phyloP scores from a whole-genome alignment of 768 basidiomycete genomes.

The Tulasnella calospora region DNA sequence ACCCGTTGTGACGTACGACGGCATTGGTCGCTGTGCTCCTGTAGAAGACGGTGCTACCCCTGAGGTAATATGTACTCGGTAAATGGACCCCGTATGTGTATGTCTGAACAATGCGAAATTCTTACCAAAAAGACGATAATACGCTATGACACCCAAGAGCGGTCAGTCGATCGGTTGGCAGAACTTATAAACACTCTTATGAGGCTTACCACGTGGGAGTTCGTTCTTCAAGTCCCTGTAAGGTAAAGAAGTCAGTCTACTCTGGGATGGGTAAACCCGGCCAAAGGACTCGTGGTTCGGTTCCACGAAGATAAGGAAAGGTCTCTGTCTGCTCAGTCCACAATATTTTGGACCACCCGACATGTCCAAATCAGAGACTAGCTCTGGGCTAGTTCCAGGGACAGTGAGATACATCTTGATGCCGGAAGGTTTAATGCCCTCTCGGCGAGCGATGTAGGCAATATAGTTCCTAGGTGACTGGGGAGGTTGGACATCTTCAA shows the following conservation, averaged over 20 bases:
- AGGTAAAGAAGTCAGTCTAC: neutral
- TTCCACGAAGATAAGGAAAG: neutral
- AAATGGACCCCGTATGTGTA: neutral
- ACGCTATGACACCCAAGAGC: neutral
- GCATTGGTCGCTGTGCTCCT: neutral
- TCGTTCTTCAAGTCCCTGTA: neutral
- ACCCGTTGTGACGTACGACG: neutral
- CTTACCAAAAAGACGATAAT: neutral
- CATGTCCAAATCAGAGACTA: too few species aligned
- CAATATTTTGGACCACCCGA: too few species aligned
- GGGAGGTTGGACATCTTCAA: neutral
- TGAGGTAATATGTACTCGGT: neutral
- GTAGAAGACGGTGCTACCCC: neutral
- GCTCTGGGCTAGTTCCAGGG: neutral
- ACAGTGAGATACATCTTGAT: constrained; percentile 1
- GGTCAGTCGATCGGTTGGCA: neutral
- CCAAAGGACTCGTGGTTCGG: neutral
- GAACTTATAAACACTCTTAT: neutral
- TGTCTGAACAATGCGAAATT: neutral
- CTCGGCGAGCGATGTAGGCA: neutral
- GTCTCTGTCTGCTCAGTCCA: neutral
- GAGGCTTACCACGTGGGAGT: neutral
- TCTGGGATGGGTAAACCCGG: neutral
- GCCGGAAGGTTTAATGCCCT: neutral
- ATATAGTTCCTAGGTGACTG: neutral